A percentile compares a stretch with the other conserved stretches of the same genome.
Conservation (phyloP, 306 rosid species). For the Citrullus mucosospermus region DNA sequence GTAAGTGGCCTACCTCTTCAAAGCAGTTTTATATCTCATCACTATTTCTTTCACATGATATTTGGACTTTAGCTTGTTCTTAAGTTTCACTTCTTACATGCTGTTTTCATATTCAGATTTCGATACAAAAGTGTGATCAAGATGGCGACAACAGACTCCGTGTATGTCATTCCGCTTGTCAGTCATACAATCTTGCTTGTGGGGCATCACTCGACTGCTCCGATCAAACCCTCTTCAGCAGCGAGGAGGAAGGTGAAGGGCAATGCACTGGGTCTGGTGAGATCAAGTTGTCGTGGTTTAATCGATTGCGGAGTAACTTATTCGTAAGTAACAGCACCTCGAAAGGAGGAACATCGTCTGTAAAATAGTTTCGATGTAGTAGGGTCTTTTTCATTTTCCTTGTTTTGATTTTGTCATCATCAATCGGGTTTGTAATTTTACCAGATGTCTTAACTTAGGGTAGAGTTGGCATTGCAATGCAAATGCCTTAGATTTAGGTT, state of each 20-base stretch:
- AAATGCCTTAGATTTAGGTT: constrained; percentile 25
- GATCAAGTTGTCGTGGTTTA: constrained; percentile 55
- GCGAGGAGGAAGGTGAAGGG: constrained; percentile 57
- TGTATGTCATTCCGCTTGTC: constrained; percentile 87
- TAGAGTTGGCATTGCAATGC: not conserved
- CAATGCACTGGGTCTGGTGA: constrained; percentile 89
- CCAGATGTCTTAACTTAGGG: constrained; percentile 28
- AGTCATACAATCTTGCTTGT: constrained; percentile 81
- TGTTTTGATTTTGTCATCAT: not conserved
- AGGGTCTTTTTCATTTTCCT: not conserved
- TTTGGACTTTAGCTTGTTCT: not conserved
- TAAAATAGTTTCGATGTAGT: constrained; percentile 25
- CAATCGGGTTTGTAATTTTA: constrained; percentile 37
- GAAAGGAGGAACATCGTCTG: constrained; percentile 41
- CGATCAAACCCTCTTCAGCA: constrained; percentile 85
- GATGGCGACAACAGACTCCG: constrained; percentile 94
- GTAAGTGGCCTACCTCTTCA: constrained; percentile 24
- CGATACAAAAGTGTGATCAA: constrained; percentile 79
- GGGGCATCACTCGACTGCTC: constrained; percentile 96
- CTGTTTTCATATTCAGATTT: constrained; percentile 42
- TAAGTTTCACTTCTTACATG: not conserved
- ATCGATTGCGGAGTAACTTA: constrained; percentile 34
- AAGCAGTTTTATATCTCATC: not conserved
- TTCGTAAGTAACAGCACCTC: constrained; percentile 46
- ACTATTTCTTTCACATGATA: not conserved